These are phyloP conservation scores for Trypanosoma rangeli DNA, from an alignment of 208 protist genomes.

Conservation along the genomic window DNA sequence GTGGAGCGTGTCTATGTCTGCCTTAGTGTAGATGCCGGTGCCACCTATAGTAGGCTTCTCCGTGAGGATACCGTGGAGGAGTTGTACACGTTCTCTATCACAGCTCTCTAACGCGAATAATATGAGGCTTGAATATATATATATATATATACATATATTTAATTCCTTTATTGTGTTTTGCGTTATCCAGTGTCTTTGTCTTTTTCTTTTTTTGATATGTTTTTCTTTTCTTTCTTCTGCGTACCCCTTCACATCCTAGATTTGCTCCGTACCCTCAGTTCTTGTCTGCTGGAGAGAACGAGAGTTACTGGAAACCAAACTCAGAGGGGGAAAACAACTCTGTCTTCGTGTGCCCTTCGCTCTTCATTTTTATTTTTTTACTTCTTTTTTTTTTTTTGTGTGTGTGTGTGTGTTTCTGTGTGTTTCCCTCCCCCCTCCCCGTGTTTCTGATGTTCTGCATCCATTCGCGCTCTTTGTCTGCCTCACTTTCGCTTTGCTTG, in stretches of 20 bases:
- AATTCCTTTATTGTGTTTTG: background rate
- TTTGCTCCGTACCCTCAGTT: too few relatives aligned
- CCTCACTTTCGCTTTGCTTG: conserved; percentile 9
- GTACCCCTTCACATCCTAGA: background rate
- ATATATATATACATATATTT: conserved; percentile 12
- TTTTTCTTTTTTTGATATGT: background rate
- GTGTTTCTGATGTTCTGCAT: conserved; percentile 1
- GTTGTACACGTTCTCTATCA: conserved; percentile 8
- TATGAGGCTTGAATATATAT: background rate
- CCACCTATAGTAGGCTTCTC: conserved; percentile 12
- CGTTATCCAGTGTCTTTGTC: background rate
- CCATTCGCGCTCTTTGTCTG: conserved; percentile 27
- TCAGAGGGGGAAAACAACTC: background rate
- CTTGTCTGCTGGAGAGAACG: too few relatives aligned
- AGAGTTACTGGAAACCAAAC: background rate
- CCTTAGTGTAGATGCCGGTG: conserved; percentile 18
- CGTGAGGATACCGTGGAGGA: conserved; percentile 18
- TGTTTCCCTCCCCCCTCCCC: background rate
- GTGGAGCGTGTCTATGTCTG: conserved; percentile 14
- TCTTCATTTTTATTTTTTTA: too few relatives aligned
- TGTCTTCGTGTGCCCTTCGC: too few relatives aligned
- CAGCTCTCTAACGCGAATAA: background rate
- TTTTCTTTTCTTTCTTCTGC: conserved; percentile 4
- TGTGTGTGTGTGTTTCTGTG: background rate
- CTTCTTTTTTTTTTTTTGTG: conserved; percentile 11